These are phyloP conservation scores for Solanum tarijense DNA, from an alignment of 257 asterid genomes.

Conservation along the genomic window DNA sequence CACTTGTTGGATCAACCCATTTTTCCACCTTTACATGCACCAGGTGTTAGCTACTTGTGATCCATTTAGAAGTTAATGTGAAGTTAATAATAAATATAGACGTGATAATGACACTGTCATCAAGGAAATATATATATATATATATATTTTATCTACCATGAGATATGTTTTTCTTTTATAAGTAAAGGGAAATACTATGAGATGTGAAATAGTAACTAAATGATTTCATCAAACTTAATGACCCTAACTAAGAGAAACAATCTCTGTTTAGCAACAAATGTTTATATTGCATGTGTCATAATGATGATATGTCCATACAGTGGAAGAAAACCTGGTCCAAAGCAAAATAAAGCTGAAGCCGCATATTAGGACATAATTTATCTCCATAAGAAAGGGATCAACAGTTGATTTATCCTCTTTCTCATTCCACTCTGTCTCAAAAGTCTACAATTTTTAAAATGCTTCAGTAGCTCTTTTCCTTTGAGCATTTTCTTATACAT, in stretches of 20 bases:
- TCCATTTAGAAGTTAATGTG: not conserved
- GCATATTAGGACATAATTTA: not conserved
- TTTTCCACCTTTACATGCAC: conserved; percentile 47
- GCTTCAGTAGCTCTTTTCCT: not conserved
- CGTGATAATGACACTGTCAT: not conserved
- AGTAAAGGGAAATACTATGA: not conserved
- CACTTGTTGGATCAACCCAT: conserved; percentile 69
- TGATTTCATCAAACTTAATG: not conserved
- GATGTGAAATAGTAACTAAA: not conserved
- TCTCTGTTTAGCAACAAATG: not conserved
- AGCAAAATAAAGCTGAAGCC: not conserved
- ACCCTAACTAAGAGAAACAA: not conserved
- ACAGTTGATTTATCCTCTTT: not conserved
- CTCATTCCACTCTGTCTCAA: not conserved
- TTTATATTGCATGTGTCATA: not conserved
- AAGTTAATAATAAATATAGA: not conserved
- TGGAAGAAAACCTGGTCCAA: not conserved
- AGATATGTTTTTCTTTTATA: not conserved
- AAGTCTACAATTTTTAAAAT: not conserved
- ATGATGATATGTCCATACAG: not conserved
- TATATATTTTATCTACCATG: not conserved
- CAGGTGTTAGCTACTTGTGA: not conserved
- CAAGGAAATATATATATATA: not conserved
- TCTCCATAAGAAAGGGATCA: not conserved
- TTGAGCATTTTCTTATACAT: not conserved